phyloP scores from a whole-genome alignment of 2,329 filamentous ascomycete species.

The Ilyonectria mors-panacis region DNA sequence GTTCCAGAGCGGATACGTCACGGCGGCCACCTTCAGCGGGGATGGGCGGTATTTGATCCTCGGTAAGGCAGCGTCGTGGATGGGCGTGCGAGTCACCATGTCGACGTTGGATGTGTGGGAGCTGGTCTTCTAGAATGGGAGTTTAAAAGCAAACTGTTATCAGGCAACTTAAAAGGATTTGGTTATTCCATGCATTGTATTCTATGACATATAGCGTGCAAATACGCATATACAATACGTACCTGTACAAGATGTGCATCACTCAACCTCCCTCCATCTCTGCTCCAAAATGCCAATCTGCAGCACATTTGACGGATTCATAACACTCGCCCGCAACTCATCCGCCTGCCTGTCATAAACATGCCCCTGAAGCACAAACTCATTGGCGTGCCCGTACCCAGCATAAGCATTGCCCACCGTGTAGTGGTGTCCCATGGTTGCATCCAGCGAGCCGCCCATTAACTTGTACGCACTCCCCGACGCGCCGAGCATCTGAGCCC shows the following conservation, averaged over 20 bases:
- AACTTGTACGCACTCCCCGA: constrained; percentile 47
- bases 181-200: no score
- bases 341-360: constrained; percentile 50
- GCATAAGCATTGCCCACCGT: constrained; percentile 50
- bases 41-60: constrained; percentile 50
- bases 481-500: constrained; percentile 45
- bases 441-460: constrained; percentile 38
- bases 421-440: constrained; percentile 38
- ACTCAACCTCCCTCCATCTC: constrained; percentile 55
- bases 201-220: background rate
- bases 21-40: constrained; percentile 52
- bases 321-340: constrained; percentile 35
- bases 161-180: no score
- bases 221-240: no score
- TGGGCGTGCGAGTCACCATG: constrained; percentile 41
- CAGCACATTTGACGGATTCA: constrained; percentile 26
- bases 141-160: constrained; percentile 12
- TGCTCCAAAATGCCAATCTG: constrained; percentile 51
- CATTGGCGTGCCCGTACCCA: constrained; percentile 53
- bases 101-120: constrained; percentile 50
- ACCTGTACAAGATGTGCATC: background rate
- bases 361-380: constrained; percentile 49
- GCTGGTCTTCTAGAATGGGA: constrained; percentile 40
- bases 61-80: constrained; percentile 47
- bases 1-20: constrained; percentile 49